phyloP scores from a whole-genome alignment of 2,329 filamentous ascomycete species.

The Colletotrichum melonis region DNA sequence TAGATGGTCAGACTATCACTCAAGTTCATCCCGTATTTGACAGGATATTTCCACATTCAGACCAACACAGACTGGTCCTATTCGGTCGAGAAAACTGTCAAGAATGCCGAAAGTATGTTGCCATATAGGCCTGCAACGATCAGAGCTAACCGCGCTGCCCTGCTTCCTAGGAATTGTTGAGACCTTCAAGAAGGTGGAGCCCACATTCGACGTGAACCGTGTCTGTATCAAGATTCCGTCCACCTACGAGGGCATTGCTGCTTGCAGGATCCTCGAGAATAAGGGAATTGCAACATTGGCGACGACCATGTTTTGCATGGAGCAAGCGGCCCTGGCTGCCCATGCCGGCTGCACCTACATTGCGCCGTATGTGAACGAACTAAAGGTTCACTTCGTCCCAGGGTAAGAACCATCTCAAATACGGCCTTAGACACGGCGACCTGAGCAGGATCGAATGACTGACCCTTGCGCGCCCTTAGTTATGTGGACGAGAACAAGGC shows the following conservation, averaged over 20 bases:
- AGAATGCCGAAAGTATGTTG: slow-evolving; percentile 61
- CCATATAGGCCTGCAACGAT: not conserved
- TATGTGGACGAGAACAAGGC: slow-evolving; percentile 61
- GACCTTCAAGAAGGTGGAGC: slow-evolving; percentile 57
- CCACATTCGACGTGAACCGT: slow-evolving; percentile 56
- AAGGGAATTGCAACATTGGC: slow-evolving; percentile 69
- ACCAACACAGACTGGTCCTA: slow-evolving; percentile 69
- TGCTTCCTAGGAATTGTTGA: slow-evolving; percentile 58
- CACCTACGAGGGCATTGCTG: slow-evolving; percentile 72
- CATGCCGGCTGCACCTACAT: slow-evolving; percentile 71
- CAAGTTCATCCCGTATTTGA: slow-evolving; percentile 60
- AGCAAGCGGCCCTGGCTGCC: slow-evolving; percentile 68
- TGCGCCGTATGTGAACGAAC: slow-evolving; percentile 74
- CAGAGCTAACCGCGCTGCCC: not conserved
- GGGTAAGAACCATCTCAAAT: slow-evolving; percentile 45
- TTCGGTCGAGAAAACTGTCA: slow-evolving; percentile 58
- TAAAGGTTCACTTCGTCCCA: slow-evolving; percentile 70
- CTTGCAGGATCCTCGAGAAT: slow-evolving; percentile 64
- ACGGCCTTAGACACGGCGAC: not conserved
- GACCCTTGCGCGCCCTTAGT: slow-evolving; percentile 41
- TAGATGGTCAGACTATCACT: slow-evolving; percentile 68
- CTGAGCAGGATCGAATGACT: not conserved
- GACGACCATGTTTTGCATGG: slow-evolving; percentile 71
- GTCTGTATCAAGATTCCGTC: slow-evolving; percentile 73
- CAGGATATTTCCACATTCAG: slow-evolving; percentile 67